These are phyloP conservation scores for Aureobasidium vineae DNA, from an alignment of 2,329 filamentous ascomycete genomes.

Conservation along the genomic window DNA sequence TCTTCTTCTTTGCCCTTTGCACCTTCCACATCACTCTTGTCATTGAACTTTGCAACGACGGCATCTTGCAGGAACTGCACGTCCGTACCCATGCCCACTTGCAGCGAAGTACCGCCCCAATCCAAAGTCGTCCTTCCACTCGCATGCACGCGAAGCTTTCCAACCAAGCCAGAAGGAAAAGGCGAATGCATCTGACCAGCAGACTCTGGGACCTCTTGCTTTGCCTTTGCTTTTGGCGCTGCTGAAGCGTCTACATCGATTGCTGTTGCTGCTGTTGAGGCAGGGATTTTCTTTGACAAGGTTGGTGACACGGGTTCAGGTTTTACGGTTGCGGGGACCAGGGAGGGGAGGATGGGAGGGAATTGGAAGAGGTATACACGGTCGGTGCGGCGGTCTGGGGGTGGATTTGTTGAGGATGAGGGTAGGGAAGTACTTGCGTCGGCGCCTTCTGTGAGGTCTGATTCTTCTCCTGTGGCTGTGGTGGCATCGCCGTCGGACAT, in stretches of 20 bases:
- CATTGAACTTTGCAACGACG: slow-evolving; percentile 43
- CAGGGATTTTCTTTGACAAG: slow-evolving; percentile 13
- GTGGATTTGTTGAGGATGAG: not conserved
- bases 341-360: slow-evolving; percentile 60
- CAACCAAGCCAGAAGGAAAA: slow-evolving; percentile 49
- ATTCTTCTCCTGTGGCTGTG: slow-evolving; percentile 23
- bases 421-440: not conserved
- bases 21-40: slow-evolving; percentile 29
- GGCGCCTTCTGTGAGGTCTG: slow-evolving; percentile 25
- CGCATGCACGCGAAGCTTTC: slow-evolving; percentile 60
- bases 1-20: slow-evolving; percentile 34
- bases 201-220: slow-evolving; percentile 31
- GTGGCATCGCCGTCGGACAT: slow-evolving; percentile 36
- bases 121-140: slow-evolving; percentile 61
- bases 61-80: slow-evolving; percentile 62
- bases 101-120: slow-evolving; percentile 62
- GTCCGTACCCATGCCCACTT: slow-evolving; percentile 56
- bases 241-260: slow-evolving; percentile 17
- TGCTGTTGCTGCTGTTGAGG: not conserved
- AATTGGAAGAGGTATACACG: slow-evolving; percentile 64
- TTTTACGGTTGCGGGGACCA: slow-evolving; percentile 40
- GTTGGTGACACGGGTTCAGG: slow-evolving; percentile 29
- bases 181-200: slow-evolving; percentile 33
- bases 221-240: slow-evolving; percentile 30
- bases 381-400: slow-evolving; percentile 48